Evolutionary conservation across 495 filamentous ascomycete genomes (phyloP), one percentile per base, ranked within the genome.

Genomic region (Penicillium manginii): DNA sequence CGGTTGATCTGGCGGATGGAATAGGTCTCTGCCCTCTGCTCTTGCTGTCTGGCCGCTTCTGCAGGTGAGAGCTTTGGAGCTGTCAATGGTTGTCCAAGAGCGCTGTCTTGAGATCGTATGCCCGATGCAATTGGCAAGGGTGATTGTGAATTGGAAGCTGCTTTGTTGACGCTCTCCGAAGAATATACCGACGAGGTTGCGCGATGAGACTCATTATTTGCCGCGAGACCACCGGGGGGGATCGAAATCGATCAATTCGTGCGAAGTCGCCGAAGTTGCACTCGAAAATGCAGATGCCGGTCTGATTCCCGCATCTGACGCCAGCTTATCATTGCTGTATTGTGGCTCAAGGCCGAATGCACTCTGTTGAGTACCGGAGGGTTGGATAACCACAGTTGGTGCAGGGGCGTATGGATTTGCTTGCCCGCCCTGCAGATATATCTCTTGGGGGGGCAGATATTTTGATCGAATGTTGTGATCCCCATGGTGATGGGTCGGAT

Each of bases 1-100:
- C 88, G 90, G 52, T 83, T 83, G 31, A 90, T 77, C 50, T 86
- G 84, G 55, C 88, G 83, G 56, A 91, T 88, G n/a, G 84, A 79
- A 64, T 91, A 91, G 0, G 86, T 86, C 61, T 90, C 86, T 39
- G 81, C 78, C 65, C 81, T 71, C 60, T 84, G 81, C 43, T 76
- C 72, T 26, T 69, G 70, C 39, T 78, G 73, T 50, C 62, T 72
- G 8, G 71, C 65, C n/a, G 61, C 63, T n/a, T 80, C 74, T 0
- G 65, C 59, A 32, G 76, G 66, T 12, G 75, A 70, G 18, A 73
- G 48, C 8, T 55, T 52, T 10, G 51, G 39, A 37, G 48, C 60
- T 23, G 57, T 35, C 19, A 51, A 35, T 1, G 54, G 52, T 33
- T 57, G 63, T 8, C 9, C 26, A 15, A 18, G 15, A 43, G 29